These are phyloP conservation scores for Lactarius akahatsu DNA, from an alignment of 768 basidiomycete species.

Conservation along the genomic window DNA sequence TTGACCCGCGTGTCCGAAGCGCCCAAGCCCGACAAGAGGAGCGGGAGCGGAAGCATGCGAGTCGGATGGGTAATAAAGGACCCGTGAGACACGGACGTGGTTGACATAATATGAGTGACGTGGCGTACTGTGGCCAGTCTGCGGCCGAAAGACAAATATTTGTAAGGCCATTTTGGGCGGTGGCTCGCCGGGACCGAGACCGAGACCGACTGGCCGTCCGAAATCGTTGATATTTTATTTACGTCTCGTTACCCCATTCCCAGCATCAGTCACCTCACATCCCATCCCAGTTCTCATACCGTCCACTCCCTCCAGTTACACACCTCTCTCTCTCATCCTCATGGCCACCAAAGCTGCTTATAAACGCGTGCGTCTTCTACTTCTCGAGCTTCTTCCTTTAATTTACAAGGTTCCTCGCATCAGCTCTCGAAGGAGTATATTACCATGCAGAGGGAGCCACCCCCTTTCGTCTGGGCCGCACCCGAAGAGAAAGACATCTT, in stretches of 20 bases:
- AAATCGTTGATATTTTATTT: slow-evolving; percentile 7
- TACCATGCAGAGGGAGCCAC: slow-evolving; percentile 88
- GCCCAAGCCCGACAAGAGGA: slow-evolving; percentile 80
- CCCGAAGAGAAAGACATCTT: slow-evolving; percentile 98
- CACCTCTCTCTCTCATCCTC: slow-evolving; percentile 17
- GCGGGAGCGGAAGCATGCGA: slow-evolving; percentile 54
- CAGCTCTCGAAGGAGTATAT: slow-evolving; percentile 88
- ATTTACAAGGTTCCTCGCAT: slow-evolving; percentile 3
- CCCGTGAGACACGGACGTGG: slow-evolving; percentile 30
- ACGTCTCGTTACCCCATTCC: slow-evolving; percentile 1
- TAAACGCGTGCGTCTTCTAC: slow-evolving; percentile 60
- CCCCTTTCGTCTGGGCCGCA: slow-evolving; percentile 92
- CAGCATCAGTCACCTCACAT: neutral
- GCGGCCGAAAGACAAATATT: neutral
- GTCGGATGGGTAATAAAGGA: slow-evolving; percentile 22
- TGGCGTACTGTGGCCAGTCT: neutral
- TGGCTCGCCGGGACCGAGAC: neutral
- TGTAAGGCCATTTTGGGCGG: neutral
- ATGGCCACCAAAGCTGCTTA: slow-evolving; percentile 89
- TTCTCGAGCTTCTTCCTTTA: slow-evolving; percentile 24
- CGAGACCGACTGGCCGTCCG: neutral
- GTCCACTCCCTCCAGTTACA: neutral
- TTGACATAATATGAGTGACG: slow-evolving; percentile 17
- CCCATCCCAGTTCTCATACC: neutral
- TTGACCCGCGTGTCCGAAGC: slow-evolving; percentile 73